Base-by-base conservation (phyloP, 768 basidiomycete genomes). In the Heimioporus sp. region DNA sequence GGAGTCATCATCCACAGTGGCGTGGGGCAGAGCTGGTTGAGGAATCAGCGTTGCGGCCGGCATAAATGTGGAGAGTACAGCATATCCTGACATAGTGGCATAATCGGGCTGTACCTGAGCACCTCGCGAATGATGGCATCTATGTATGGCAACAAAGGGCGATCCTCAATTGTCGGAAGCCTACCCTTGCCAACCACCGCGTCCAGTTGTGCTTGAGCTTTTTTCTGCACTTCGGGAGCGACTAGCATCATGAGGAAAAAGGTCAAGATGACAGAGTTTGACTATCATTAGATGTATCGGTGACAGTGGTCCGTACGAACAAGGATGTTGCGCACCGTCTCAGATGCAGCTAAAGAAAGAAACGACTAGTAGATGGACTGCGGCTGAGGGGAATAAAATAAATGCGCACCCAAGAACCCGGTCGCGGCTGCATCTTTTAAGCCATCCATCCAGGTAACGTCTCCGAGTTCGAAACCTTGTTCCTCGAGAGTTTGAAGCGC, bases 111-210 rank as follows among this genome's bases (percentile, higher is more conserved):
- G 39, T 40, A 20, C 19, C 39, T 40, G 39, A 40, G 10, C 19
- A 46, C 30, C 56, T 76, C 76, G 46, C 71, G 69, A n/a, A 69
- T 63, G 10, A 74, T 66, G 5, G 72, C 70, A 4, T 60, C 63
- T 7, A 73, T 64, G 46, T 74, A 77, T 1, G 72, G 72, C 12
- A 77, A 47, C 6, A 34, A 53, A 11, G 44, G 15, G 31, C 56
- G 49, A 24, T 69, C 60, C 10, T 43, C 46, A 21, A 53, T 34
- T 2, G 39, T 59, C 30, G 61, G 65, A 1, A 67, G 53, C 13
- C 54, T 56, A 37, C 48, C 53, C 37, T 52, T 64, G 32, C 63
- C 60, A 10, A 67, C 43, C 0, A 63, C 48, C 13, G 52, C 34
- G 3, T 65, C 51, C 35, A 65, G 53, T 42, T 56, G 49, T 8